Percentiles rank a stretch among this genome's conserved stretches.
These are phyloP conservation scores for Alternaria metachromatica DNA, from an alignment of 2,329 filamentous ascomycete genomes.

Conservation along the genomic window DNA sequence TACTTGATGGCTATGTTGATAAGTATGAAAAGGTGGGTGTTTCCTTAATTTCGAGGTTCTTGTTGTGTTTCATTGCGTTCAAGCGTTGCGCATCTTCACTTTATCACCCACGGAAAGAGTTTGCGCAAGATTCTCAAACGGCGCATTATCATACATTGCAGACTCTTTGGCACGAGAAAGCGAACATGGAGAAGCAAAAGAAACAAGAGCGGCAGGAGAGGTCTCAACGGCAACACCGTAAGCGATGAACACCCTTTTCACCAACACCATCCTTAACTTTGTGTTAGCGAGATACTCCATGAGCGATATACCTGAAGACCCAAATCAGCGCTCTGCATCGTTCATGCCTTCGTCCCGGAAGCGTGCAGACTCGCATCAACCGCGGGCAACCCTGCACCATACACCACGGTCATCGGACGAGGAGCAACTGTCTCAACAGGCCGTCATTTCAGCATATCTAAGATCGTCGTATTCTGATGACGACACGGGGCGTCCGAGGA, in stretches of 20 bases:
- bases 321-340: neutral
- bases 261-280: neutral
- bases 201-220: slow-evolving; percentile 10
- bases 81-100: neutral
- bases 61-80: neutral
- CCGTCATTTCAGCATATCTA: slow-evolving; percentile 8
- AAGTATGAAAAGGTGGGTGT: slow-evolving; percentile 3
- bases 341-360: slow-evolving; percentile 11
- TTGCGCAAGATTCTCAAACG: neutral
- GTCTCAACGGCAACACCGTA: slow-evolving; percentile 11
- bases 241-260: neutral
- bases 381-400: slow-evolving; percentile 1
- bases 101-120: neutral
- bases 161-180: neutral
- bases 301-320: slow-evolving; percentile 7
- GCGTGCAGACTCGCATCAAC: slow-evolving; percentile 20
- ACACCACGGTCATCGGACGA: neutral
- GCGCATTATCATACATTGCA: neutral
- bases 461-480: slow-evolving; percentile 13
- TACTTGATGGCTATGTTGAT: neutral
- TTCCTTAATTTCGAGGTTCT: neutral
- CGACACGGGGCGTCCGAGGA: slow-evolving; percentile 6
- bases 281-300: slow-evolving; percentile 7
- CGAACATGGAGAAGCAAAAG: slow-evolving; percentile 6
- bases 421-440: slow-evolving; percentile 6